Percentiles rank a stretch among this genome's conserved stretches.
Evolutionary conservation across 495 filamentous ascomycete genomes (phyloP).

Genomic region (Podospora australis): DNA sequence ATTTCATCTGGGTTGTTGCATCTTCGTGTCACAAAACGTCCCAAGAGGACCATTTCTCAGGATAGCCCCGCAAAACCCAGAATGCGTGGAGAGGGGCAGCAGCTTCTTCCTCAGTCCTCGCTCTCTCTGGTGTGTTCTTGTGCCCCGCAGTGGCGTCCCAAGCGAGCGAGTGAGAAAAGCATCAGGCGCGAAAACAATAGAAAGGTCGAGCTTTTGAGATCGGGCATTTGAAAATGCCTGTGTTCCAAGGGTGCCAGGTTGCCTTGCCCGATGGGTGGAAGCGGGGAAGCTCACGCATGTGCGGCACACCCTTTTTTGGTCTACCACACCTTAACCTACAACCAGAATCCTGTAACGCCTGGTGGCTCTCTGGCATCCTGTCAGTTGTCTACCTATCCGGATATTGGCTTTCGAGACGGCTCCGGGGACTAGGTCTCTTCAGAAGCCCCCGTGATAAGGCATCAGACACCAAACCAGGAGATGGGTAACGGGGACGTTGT

Average conservation of each 20-base stretch:
- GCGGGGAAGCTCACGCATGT: neutral
- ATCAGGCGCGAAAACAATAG: neutral
- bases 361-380: no score
- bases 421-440: no score
- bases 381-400: no score
- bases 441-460: no score
- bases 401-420: no score
- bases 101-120: neutral
- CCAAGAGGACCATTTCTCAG: no score
- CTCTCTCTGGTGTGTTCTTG: no score
- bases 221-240: neutral
- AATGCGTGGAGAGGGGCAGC: neutral
- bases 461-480: no score
- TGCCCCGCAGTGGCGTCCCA: neutral
- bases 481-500: no score
- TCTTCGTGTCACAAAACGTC: neutral
- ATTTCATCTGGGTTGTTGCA: conserved; percentile 2
- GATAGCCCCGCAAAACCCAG: neutral
- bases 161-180: neutral
- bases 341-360: no score
- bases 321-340: no score
- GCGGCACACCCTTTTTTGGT: no score
- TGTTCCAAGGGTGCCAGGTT: neutral
- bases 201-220: neutral
- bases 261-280: neutral